These are phyloP conservation scores for Vitellaria paradoxa DNA, from an alignment of 179 eudicot genomes.

Conservation along the genomic window DNA sequence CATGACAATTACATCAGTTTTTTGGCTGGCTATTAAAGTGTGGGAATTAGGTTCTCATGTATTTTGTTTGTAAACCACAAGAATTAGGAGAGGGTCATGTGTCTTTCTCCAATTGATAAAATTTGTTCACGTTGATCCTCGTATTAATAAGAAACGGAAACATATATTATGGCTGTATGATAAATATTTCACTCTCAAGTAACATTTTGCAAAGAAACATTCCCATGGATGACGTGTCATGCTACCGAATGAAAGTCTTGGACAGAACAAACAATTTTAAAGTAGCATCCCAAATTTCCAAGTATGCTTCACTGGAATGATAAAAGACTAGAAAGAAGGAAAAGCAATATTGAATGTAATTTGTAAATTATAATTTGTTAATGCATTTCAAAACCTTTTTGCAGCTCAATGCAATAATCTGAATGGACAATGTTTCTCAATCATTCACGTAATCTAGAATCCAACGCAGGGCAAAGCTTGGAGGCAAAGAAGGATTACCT, in stretches of 20 bases:
- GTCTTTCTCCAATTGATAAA: not conserved
- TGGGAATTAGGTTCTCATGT: conserved; percentile 3
- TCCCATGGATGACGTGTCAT: not conserved
- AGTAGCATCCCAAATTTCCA: not conserved
- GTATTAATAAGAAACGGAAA: not conserved
- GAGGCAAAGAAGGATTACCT: conserved; percentile 17
- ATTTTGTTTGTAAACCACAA: conserved; percentile 8
- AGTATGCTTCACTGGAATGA: not conserved
- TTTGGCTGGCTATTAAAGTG: conserved; percentile 8
- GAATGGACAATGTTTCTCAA: not conserved
- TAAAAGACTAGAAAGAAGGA: not conserved
- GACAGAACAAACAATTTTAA: not conserved
- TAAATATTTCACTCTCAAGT: not conserved
- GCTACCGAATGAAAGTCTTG: not conserved
- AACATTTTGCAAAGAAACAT: not conserved
- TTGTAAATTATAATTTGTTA: not conserved
- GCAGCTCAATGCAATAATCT: not conserved
- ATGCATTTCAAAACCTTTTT: conserved; percentile 8
- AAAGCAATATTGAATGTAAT: no score
- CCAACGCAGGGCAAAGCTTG: conserved; percentile 6
- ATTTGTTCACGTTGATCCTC: not conserved
- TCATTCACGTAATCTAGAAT: not conserved
- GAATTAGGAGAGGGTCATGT: not conserved
- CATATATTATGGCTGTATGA: not conserved
- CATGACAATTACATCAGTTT: not conserved